These are phyloP conservation scores for Aspergillus viridinutans DNA, from an alignment of 2,329 filamentous ascomycete species.

Conservation along the genomic window DNA sequence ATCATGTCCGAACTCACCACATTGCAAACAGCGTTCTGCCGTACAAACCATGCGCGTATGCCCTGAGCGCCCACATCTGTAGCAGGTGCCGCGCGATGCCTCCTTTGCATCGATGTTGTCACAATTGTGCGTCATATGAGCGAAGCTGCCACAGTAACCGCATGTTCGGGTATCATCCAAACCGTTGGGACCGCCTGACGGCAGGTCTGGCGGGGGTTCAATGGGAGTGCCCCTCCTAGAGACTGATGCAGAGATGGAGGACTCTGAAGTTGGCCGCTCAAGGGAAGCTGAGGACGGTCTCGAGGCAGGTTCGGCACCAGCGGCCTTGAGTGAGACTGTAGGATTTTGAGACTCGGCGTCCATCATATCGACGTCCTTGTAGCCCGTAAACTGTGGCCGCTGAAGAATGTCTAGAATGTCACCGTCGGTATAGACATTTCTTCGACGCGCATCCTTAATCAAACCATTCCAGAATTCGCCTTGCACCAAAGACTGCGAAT, in stretches of 20 bases:
- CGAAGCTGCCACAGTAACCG: slow-evolving; percentile 43
- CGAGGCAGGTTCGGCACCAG: slow-evolving; percentile 24
- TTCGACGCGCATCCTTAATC: slow-evolving; percentile 71
- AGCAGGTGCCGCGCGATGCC: slow-evolving; percentile 37
- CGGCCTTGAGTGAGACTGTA: slow-evolving; percentile 9
- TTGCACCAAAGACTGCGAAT: slow-evolving; percentile 78
- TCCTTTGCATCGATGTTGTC: slow-evolving; percentile 42
- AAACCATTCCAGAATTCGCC: slow-evolving; percentile 88
- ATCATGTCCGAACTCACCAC: slow-evolving; percentile 43
- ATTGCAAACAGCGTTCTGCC: slow-evolving; percentile 41
- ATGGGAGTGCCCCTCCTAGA: slow-evolving; percentile 24
- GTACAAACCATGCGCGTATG: slow-evolving; percentile 38
- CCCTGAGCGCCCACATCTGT: slow-evolving; percentile 37
- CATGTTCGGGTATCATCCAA: slow-evolving; percentile 42
- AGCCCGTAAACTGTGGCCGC: slow-evolving; percentile 48
- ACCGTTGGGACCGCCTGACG: slow-evolving; percentile 42
- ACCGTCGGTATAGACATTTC: slow-evolving; percentile 72
- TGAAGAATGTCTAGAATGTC: slow-evolving; percentile 54
- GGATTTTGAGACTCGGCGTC: slow-evolving; percentile 25
- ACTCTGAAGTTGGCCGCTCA: slow-evolving; percentile 16
- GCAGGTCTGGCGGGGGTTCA: slow-evolving; percentile 27
- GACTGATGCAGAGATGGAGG: slow-evolving; percentile 19
- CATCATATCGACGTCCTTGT: slow-evolving; percentile 42
- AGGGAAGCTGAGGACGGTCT: slow-evolving; percentile 28
- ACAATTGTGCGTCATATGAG: slow-evolving; percentile 43